Conservation (phyloP, 2,329 filamentous ascomycete species). For the Dendryphion nanum region DNA sequence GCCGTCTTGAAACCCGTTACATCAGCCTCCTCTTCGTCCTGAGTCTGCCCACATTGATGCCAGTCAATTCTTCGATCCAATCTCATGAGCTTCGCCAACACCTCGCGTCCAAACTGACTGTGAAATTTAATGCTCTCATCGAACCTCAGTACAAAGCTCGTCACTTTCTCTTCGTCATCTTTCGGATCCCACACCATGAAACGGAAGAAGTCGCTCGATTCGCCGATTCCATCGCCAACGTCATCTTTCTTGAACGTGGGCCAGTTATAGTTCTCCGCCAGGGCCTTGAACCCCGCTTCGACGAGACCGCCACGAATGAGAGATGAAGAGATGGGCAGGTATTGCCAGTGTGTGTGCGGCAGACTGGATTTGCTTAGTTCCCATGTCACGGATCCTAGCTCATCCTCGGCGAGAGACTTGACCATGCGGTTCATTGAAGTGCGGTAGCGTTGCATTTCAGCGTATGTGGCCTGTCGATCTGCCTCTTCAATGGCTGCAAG, state of each 20-base stretch:
- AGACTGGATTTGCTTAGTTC: constrained; percentile 82
- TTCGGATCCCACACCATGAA: constrained; percentile 72
- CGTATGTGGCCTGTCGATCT: constrained; percentile 60
- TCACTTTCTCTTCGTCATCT: constrained; percentile 56
- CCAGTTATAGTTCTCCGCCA: constrained; percentile 73
- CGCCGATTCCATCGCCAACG: constrained; percentile 43
- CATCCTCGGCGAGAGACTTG: constrained; percentile 45
- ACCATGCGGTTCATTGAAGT: constrained; percentile 78
- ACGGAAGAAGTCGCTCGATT: constrained; percentile 67
- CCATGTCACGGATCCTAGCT: constrained; percentile 83
- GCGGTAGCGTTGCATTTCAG: constrained; percentile 83
- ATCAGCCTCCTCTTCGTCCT: constrained; percentile 76
- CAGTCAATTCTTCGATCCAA: constrained; percentile 78
- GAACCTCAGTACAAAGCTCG: constrained; percentile 72
- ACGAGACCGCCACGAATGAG: constrained; percentile 72
- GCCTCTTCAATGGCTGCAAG: constrained; percentile 64
- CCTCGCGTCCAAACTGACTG: constrained; percentile 82
- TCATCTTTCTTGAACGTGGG: constrained; percentile 50
- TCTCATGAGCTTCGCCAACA: constrained; percentile 82
- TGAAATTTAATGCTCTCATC: constrained; percentile 75
- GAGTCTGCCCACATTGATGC: constrained; percentile 77
- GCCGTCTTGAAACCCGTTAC: constrained; percentile 75
- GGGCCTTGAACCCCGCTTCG: constrained; percentile 83
- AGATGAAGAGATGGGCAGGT: constrained; percentile 71
- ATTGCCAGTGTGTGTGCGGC: constrained; percentile 92